A percentile compares a stretch with the other conserved stretches of the same genome.
Conservation (phyloP, 208 protist genomes). For the Pavlovales sp. region DNA sequence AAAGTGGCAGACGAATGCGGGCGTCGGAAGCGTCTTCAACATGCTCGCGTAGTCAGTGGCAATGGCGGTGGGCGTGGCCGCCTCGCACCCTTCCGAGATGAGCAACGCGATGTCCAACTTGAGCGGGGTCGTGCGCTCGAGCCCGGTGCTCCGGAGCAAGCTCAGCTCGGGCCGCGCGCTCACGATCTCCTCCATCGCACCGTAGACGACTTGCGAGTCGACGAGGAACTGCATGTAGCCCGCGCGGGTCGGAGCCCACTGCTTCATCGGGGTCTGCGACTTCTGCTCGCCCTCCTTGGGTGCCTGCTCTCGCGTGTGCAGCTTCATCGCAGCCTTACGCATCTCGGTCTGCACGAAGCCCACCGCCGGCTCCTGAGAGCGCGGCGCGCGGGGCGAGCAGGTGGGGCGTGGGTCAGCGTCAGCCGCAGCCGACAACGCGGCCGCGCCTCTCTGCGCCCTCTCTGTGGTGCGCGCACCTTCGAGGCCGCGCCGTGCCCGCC, state of each 20-base stretch:
- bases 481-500: no score
- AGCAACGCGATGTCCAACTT: slow-evolving; percentile 26
- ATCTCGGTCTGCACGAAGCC: slow-evolving; percentile 41
- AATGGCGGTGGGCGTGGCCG: no score
- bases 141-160: not conserved
- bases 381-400: no score
- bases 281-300: slow-evolving; percentile 16
- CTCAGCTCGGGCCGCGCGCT: not conserved
- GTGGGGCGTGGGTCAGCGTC: no score
- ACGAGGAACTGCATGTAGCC: slow-evolving; percentile 42
- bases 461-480: no score
- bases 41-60: not conserved
- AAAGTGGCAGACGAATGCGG: slow-evolving; percentile 30
- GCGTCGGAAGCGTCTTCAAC: not conserved
- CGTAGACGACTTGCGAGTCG: slow-evolving; percentile 20
- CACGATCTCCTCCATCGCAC: slow-evolving; percentile 1
- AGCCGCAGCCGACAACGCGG: no score
- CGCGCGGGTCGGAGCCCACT: not conserved
- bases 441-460: no score
- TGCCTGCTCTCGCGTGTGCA: slow-evolving; percentile 28
- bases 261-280: not conserved
- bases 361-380: no score
- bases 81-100: not conserved
- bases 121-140: slow-evolving; percentile 12
- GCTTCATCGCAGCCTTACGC: slow-evolving; percentile 20